These are phyloP conservation scores for Ceratobasidium theobromae DNA, from an alignment of 1,284 basidiomycete genomes.

Conservation along the genomic window DNA sequence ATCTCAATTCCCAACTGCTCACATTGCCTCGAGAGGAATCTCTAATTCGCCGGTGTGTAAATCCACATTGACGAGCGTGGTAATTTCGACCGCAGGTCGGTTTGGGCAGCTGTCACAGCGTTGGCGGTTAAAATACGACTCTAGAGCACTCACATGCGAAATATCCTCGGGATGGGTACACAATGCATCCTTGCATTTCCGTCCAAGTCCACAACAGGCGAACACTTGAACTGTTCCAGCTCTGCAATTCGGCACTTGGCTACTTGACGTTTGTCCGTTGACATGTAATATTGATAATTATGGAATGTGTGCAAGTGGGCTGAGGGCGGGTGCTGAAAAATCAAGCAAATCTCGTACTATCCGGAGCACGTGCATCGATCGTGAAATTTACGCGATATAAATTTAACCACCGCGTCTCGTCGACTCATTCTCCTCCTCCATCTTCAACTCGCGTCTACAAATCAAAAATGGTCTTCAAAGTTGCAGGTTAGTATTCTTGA, in stretches of 20 bases:
- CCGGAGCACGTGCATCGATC: conserved; percentile 31
- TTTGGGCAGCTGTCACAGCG: conserved; percentile 27
- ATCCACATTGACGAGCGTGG: conserved; percentile 23
- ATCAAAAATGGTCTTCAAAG: conserved; percentile 76
- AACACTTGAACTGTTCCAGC: conserved; percentile 31
- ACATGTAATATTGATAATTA: too few species aligned
- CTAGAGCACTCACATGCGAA: conserved; percentile 20
- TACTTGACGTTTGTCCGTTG: not conserved
- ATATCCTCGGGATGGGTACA: conserved; percentile 26
- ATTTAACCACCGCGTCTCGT: conserved; percentile 40
- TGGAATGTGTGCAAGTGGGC: not conserved
- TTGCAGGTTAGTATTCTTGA: conserved; percentile 60
- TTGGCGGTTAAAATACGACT: not conserved
- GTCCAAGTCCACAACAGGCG: conserved; percentile 2
- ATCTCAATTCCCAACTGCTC: not conserved
- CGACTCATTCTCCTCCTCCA: conserved; percentile 40
- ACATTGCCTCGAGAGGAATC: conserved; percentile 19
- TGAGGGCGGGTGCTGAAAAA: conserved; percentile 6
- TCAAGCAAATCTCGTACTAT: conserved; percentile 30
- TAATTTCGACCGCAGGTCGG: conserved; percentile 32
- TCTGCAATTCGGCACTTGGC: conserved; percentile 32
- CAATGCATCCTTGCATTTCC: conserved; percentile 14
- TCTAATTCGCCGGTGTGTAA: conserved; percentile 19
- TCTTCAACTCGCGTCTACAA: conserved; percentile 37
- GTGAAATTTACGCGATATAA: conserved; percentile 45